Percentiles rank a stretch among this genome's conserved stretches.
Evolutionary conservation across 2,329 filamentous ascomycete species (phyloP).

Genomic region (Aspergillus udagawae): DNA sequence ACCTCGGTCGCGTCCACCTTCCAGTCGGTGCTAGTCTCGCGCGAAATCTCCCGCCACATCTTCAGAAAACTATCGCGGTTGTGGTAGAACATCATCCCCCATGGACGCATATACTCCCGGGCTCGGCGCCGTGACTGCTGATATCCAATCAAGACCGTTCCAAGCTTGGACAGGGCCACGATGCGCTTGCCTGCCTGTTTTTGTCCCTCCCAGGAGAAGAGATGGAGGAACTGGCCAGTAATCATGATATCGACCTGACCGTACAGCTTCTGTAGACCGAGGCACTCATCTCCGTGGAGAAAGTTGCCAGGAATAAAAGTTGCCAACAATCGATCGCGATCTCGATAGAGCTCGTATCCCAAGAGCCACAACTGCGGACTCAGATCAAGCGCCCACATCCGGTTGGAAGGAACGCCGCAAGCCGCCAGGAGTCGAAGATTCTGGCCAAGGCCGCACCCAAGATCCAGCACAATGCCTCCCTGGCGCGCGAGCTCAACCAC

Average conservation of each 20-base stretch:
- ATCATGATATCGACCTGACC: conserved; percentile 1
- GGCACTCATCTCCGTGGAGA: too few relatives aligned
- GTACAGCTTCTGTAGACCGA: too few relatives aligned
- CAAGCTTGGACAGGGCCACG: conserved; percentile 1
- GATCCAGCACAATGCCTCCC: too few relatives aligned
- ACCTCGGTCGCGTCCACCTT: not conserved
- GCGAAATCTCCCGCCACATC: not conserved
- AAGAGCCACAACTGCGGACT: too few relatives aligned
- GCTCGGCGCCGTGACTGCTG: conserved; percentile 1
- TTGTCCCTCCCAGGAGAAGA: conserved; percentile 5
- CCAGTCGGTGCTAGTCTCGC: not conserved
- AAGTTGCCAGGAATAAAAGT: too few relatives aligned
- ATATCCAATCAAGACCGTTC: conserved; percentile 1
- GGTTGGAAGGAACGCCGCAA: too few relatives aligned
- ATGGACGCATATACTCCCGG: conserved; percentile 1
- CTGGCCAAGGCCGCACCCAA: too few relatives aligned
- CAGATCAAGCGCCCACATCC: too few relatives aligned
- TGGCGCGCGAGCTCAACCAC: too few relatives aligned
- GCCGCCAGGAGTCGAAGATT: too few relatives aligned
- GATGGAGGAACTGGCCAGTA: conserved; percentile 5
- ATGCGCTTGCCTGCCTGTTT: conserved; percentile 2
- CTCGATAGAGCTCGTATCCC: too few relatives aligned
- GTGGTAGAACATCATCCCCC: conserved; percentile 7
- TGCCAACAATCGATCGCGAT: too few relatives aligned
- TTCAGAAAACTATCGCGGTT: not conserved